phyloP scores from a whole-genome alignment of 1,284 basidiomycete genomes.

The Cryptococcus depauperatus region DNA sequence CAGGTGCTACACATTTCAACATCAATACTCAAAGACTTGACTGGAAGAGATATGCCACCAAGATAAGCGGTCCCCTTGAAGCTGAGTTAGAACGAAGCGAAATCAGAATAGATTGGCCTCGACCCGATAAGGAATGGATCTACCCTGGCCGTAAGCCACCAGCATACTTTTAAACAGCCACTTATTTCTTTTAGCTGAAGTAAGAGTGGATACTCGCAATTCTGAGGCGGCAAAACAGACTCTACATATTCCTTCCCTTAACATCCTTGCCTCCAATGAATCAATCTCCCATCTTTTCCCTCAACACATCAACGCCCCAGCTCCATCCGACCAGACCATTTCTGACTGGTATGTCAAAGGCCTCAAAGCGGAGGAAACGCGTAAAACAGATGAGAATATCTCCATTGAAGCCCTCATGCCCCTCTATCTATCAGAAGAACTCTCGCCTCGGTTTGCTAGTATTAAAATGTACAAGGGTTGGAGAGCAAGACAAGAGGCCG shows the following conservation, averaged over 20 bases:
- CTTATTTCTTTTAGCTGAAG: slow-evolving; percentile 3
- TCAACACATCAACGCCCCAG: slow-evolving; percentile 19
- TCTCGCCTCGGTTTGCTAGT: slow-evolving; percentile 39
- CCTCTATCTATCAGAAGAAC: slow-evolving; percentile 41
- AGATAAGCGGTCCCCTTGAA: slow-evolving; percentile 14
- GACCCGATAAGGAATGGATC: slow-evolving; percentile 8
- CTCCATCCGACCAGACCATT: slow-evolving; percentile 16
- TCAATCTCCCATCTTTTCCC: slow-evolving; percentile 18
- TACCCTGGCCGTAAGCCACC: slow-evolving; percentile 8
- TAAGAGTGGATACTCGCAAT: slow-evolving; percentile 17
- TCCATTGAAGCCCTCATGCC: slow-evolving; percentile 40
- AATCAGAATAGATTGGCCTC: slow-evolving; percentile 33
- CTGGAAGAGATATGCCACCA: slow-evolving; percentile 34
- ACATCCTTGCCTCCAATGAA: slow-evolving; percentile 11
- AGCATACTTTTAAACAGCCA: not conserved
- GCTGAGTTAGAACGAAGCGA: slow-evolving; percentile 10
- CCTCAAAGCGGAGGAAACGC: slow-evolving; percentile 4
- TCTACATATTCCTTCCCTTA: slow-evolving; percentile 8
- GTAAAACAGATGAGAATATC: slow-evolving; percentile 1
- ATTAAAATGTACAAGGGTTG: slow-evolving; percentile 32
- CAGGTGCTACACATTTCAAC: slow-evolving; percentile 26
- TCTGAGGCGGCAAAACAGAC: slow-evolving; percentile 6
- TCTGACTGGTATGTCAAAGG: slow-evolving; percentile 24
- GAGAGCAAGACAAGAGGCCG: slow-evolving; percentile 24
- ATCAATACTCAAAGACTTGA: slow-evolving; percentile 14